These are phyloP conservation scores for Cinnamomum micranthum DNA, from an alignment of 164 flowering plant genomes.

Conservation along the genomic window DNA sequence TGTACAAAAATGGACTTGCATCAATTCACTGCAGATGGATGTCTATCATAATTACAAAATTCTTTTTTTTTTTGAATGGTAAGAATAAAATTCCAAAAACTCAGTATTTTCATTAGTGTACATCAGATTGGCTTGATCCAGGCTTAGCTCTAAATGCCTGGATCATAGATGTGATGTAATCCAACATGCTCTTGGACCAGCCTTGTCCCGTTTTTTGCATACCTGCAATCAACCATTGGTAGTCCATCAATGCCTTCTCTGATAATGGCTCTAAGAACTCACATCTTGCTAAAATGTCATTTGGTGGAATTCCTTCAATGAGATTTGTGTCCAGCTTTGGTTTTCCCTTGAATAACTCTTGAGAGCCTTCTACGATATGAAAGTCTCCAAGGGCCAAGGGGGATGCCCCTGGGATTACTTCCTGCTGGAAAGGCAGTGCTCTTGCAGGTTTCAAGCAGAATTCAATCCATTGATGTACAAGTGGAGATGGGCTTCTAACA, in stretches of 20 bases:
- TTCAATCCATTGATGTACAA: slow-evolving; percentile 84
- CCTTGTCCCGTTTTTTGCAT: slow-evolving; percentile 37
- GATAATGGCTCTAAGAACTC: slow-evolving; percentile 86
- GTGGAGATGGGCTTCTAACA: slow-evolving; percentile 78
- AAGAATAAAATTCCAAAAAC: too few species aligned
- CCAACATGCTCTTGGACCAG: slow-evolving; percentile 17
- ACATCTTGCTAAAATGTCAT: slow-evolving; percentile 59
- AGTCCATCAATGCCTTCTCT: slow-evolving; percentile 54
- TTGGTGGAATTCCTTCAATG: slow-evolving; percentile 65
- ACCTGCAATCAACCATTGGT: slow-evolving; percentile 40
- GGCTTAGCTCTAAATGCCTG: slow-evolving; percentile 9
- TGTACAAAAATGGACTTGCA: too few species aligned
- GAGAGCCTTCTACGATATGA: slow-evolving; percentile 15
- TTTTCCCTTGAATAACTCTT: slow-evolving; percentile 31
- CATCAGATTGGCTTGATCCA: slow-evolving; percentile 2
- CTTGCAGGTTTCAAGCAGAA: slow-evolving; percentile 84
- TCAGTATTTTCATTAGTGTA: too few species aligned
- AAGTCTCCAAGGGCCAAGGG: slow-evolving; percentile 43
- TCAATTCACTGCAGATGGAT: too few species aligned
- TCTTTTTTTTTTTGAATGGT: too few species aligned
- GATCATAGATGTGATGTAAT: slow-evolving; percentile 16
- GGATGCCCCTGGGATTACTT: slow-evolving; percentile 74
- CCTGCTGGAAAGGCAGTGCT: slow-evolving; percentile 75
- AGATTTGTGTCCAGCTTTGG: slow-evolving; percentile 83
- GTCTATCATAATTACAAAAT: too few species aligned